phyloP scores from a whole-genome alignment of 2,329 filamentous ascomycete genomes.

The Aspergillus tanneri region DNA sequence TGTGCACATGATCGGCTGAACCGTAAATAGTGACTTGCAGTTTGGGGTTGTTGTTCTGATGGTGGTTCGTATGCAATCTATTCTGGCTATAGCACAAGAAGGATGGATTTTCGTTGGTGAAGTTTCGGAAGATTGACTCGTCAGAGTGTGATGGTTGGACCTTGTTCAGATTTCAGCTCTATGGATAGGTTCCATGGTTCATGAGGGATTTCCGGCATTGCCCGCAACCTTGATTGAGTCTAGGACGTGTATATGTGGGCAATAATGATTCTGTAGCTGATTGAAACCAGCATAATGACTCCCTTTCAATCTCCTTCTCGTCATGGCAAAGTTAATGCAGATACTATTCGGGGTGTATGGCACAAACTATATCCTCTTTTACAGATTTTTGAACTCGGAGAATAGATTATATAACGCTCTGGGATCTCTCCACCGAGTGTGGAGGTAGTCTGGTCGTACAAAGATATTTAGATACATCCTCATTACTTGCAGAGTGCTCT shows the following conservation, averaged over 20 bases:
- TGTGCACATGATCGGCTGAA: not conserved
- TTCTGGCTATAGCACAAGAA: too few species aligned
- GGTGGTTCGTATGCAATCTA: too few species aligned
- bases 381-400: conserved; percentile 7
- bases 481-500: conserved; percentile 14
- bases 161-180: conserved; percentile 9
- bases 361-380: not conserved
- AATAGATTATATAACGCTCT: conserved; percentile 12
- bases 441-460: conserved; percentile 12
- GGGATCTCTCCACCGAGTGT: not conserved
- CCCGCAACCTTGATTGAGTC: conserved; percentile 13
- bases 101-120: too few species aligned
- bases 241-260: not conserved
- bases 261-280: too few species aligned
- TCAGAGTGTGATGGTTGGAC: too few species aligned
- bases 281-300: too few species aligned
- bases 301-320: too few species aligned
- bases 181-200: conserved; percentile 20
- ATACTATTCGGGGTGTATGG: not conserved
- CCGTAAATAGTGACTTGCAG: not conserved
- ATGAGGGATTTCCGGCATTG: conserved; percentile 10
- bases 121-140: too few species aligned
- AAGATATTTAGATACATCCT: conserved; percentile 9
- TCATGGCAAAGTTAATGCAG: too few species aligned
- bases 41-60: too few species aligned